A percentile compares a stretch with the other conserved stretches of the same genome.
Evolutionary conservation across 805 yeast species (phyloP).

Genomic region (Ascoidea asiatica): DNA sequence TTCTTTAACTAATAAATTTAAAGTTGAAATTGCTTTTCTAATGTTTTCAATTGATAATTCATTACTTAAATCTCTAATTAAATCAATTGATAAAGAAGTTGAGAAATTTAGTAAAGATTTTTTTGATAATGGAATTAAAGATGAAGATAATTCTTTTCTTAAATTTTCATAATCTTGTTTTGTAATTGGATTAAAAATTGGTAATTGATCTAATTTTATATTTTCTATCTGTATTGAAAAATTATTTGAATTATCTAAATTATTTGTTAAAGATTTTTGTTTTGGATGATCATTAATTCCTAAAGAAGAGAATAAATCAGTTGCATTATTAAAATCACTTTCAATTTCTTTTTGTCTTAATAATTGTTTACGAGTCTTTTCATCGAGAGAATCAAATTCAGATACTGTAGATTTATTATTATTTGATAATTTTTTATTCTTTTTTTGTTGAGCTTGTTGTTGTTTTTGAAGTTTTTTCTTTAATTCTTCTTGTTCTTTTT

Average conservation of each 20-base stretch:
- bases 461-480: constrained; percentile 29
- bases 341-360: constrained; percentile 69
- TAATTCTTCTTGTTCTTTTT: constrained; percentile 23
- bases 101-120: constrained; percentile 56
- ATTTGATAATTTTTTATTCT: constrained; percentile 23
- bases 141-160: constrained; percentile 55
- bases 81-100: constrained; percentile 67
- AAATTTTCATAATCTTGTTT: constrained; percentile 71
- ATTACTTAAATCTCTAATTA: constrained; percentile 69
- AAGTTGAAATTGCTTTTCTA: constrained; percentile 74
- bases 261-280: constrained; percentile 23
- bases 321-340: constrained; percentile 85
- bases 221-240: constrained; percentile 26
- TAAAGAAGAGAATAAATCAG: constrained; percentile 73
- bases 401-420: constrained; percentile 26
- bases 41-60: constrained; percentile 75
- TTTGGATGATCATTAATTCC: constrained; percentile 28
- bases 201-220: constrained; percentile 59
- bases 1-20: constrained; percentile 69
- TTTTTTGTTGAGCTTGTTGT: constrained; percentile 17
- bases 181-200: constrained; percentile 72
- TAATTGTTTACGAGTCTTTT: constrained; percentile 58
- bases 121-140: constrained; percentile 45
- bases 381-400: constrained; percentile 61
- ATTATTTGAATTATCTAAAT: constrained; percentile 21